A percentile compares a stretch with the other conserved stretches of the same genome.
phyloP scores from a whole-genome alignment of 139 green algal species.

The Chlamydomonas sphaeroides region DNA sequence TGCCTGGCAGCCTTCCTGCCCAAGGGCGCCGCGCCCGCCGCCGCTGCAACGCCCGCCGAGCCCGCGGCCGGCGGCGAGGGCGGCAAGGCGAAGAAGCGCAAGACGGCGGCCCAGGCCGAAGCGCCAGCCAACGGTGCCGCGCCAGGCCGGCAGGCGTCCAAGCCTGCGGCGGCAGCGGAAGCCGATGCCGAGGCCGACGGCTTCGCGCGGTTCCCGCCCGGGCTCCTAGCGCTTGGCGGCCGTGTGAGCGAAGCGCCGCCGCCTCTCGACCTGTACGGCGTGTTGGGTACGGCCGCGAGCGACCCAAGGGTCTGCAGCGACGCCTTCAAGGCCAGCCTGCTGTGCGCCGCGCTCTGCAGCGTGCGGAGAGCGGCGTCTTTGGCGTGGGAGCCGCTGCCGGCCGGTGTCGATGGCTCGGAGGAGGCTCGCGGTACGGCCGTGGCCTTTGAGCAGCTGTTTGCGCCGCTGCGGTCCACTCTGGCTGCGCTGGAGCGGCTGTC shows the following conservation, averaged over 20 bases:
- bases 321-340: slow-evolving; percentile 54
- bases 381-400: neutral
- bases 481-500: slow-evolving; percentile 13
- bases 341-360: slow-evolving; percentile 48
- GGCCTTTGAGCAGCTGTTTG: slow-evolving; percentile 29
- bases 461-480: slow-evolving; percentile 19
- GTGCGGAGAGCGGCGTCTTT: slow-evolving; percentile 32
- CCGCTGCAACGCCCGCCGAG: neutral
- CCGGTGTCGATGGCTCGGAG: neutral
- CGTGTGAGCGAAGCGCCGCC: neutral
- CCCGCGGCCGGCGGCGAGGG: neutral
- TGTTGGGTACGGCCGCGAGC: slow-evolving; percentile 1
- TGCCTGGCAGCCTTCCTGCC: slow-evolving; percentile 51
- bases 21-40: neutral
- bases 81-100: neutral
- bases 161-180: too few relatives aligned
- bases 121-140: neutral
- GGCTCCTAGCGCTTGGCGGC: neutral
- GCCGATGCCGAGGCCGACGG: neutral
- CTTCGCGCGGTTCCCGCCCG: slow-evolving; percentile 27
- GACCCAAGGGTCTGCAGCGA: slow-evolving; percentile 19
- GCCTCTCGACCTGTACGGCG: slow-evolving; percentile 44
- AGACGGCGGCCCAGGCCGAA: neutral
- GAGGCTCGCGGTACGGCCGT: slow-evolving; percentile 2
- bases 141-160: too few relatives aligned